These are phyloP conservation scores for Penicillium salamii DNA, from an alignment of 495 filamentous ascomycete genomes.

Conservation along the genomic window DNA sequence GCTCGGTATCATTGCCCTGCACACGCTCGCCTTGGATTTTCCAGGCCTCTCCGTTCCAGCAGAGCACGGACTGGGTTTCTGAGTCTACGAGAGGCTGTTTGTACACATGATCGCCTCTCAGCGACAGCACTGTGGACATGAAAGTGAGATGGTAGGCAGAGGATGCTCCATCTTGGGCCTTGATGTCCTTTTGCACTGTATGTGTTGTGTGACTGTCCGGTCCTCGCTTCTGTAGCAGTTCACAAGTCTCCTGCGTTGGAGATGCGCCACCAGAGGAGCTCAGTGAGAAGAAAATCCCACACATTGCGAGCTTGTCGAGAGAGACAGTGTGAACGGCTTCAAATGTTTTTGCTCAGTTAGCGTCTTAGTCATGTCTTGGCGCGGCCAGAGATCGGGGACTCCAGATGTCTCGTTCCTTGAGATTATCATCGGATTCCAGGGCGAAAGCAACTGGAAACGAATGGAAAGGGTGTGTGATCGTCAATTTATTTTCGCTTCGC, in stretches of 20 bases:
- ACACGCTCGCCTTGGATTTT: conserved; percentile 55
- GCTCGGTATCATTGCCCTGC: conserved; percentile 72
- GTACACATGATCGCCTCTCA: conserved; percentile 71
- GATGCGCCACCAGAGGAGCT: conserved; percentile 27
- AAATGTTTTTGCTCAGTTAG: conserved; percentile 10
- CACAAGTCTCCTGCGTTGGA: conserved; percentile 40
- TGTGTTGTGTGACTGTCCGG: conserved; percentile 52
- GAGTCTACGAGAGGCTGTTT: conserved; percentile 69
- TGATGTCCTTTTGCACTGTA: conserved; percentile 20
- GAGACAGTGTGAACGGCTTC: conserved; percentile 2
- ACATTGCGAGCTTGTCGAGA: conserved; percentile 43
- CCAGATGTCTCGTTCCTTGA: too few species aligned
- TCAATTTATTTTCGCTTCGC: background rate
- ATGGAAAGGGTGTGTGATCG: background rate
- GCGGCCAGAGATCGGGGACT: background rate
- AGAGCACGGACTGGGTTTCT: conserved; percentile 66
- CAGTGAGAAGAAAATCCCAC: conserved; percentile 62
- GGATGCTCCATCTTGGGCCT: conserved; percentile 15
- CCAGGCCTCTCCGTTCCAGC: conserved; percentile 99
- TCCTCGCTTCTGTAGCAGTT: conserved; percentile 50
- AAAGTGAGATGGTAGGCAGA: conserved; percentile 54
- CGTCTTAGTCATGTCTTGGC: conserved; percentile 13
- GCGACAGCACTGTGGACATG: conserved; percentile 79
- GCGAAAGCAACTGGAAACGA: background rate
- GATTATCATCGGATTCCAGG: too few species aligned